Evolutionary conservation across 2,329 filamentous ascomycete genomes (phyloP), one percentile per base, ranked within the genome.

Genomic region (Paraconiothyrium brasiliense): DNA sequence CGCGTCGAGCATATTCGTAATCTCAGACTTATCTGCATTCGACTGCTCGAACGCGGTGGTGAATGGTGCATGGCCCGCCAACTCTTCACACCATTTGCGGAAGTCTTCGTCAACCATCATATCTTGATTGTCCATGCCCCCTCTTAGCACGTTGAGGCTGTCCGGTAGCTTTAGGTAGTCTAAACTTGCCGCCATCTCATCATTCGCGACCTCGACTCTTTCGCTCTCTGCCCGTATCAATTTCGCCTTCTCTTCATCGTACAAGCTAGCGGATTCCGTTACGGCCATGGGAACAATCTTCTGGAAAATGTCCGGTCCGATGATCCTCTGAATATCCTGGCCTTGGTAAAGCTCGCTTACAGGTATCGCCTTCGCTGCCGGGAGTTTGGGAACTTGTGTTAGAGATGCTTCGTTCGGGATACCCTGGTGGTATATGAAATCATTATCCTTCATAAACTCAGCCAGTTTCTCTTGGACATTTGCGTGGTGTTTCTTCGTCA

Each of bases 171-270:
- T 92, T 43, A 99, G 82, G 73, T 98, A 98, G 76, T 98, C 94
- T 62, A 99, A 80, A 69, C 94, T 97, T 16, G 95, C 93, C 2
- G 92, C 94, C 92, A 99, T 96, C 79, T 99, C 95, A 58, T 93
- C 89, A 70, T 98, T 96, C 16, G 95, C 94, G 37, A 90, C 90
- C 71, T 98, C 94, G 1, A 97, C 94, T 68, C 92, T 89, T 78
- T 99, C 95, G 0, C 93, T 93, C 80, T 99, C 96, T 2, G 94
- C 94, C 60, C 95, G 88, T 44, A 97, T 89, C 60, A 99, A 82
- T 78, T 99, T 98, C 13, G 95, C 95, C 80, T 99, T 99, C 78
- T 99, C 95, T 79, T 99, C 95, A 67, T 98, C 95, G 76, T 99
- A 99, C 71, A 98, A 82, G 81, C 95, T 98, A 13, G 95, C 95